Conservation (phyloP, 768 basidiomycete genomes). For the Russula ochroleuca region DNA sequence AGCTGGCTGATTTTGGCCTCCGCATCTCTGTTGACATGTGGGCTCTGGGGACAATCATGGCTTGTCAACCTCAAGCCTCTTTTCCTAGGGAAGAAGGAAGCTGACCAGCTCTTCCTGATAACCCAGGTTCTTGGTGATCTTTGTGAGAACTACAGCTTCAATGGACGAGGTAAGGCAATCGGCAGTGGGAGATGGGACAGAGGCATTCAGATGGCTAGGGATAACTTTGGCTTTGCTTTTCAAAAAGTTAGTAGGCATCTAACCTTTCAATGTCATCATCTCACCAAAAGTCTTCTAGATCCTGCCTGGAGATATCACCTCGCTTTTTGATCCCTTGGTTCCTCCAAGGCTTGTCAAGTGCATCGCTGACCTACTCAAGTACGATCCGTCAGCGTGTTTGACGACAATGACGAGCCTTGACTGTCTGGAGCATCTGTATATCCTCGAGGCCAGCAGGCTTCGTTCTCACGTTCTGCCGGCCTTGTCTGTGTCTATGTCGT, state of each 20-base stretch:
- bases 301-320: constrained; percentile 59
- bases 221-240: constrained; percentile 75
- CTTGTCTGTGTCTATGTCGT: constrained; percentile 31
- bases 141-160: constrained; percentile 72
- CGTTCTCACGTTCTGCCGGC: constrained; percentile 20
- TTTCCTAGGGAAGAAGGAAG: constrained; percentile 89
- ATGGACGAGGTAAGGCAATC: constrained; percentile 57
- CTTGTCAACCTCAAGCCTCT: constrained; percentile 90
- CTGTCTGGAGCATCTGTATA: constrained; percentile 86
- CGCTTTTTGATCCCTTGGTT: constrained; percentile 73
- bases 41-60: constrained; percentile 97
- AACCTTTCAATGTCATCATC: constrained; percentile 16
- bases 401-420: constrained; percentile 84
- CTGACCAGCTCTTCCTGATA: constrained; percentile 89
- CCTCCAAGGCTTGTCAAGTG: constrained; percentile 84
- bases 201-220: constrained; percentile 83
- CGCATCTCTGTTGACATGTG: constrained; percentile 99
- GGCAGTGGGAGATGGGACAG: constrained; percentile 88
- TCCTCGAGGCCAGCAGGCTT: constrained; percentile 59
- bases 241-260: constrained; percentile 61
- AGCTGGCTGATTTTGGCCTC: constrained; percentile 97
- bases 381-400: constrained; percentile 83
- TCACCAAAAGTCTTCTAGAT: constrained; percentile 40
- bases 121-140: constrained; percentile 95
- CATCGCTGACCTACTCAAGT: constrained; percentile 86